Conservation (phyloP, 2,329 filamentous ascomycete species). For the Cladosporium sp. region DNA sequence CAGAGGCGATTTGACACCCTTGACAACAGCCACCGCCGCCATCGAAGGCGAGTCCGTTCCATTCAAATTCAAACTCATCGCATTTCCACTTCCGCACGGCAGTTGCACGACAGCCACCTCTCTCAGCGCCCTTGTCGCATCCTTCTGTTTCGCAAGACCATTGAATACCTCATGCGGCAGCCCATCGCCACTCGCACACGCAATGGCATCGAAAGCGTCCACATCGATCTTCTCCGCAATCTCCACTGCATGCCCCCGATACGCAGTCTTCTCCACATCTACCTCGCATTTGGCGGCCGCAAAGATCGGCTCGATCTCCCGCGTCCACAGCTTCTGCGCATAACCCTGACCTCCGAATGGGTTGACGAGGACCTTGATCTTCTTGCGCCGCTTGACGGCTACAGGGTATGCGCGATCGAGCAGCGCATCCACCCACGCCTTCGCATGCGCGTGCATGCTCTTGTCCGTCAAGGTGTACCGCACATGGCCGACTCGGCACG, state of each 20-base stretch:
- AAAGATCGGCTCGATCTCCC: constrained; percentile 75
- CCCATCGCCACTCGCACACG: constrained; percentile 89
- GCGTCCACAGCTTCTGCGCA: constrained; percentile 69
- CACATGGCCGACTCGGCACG: constrained; percentile 58
- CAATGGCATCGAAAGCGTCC: constrained; percentile 75
- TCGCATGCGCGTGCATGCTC: constrained; percentile 45
- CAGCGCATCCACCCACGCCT: constrained; percentile 61
- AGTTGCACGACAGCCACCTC: constrained; percentile 81
- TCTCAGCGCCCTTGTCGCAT: constrained; percentile 69
- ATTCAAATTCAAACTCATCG: constrained; percentile 83
- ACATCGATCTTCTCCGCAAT: constrained; percentile 73
- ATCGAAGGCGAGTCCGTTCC: constrained; percentile 72
- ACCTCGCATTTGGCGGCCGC: constrained; percentile 73
- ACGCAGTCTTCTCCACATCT: constrained; percentile 67
- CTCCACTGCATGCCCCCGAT: constrained; percentile 72
- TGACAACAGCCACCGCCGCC: constrained; percentile 79
- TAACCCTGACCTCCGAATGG: constrained; percentile 81
- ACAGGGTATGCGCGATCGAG: constrained; percentile 66
- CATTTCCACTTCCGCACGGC: constrained; percentile 91
- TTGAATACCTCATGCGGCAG: constrained; percentile 94
- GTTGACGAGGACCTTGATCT: constrained; percentile 86
- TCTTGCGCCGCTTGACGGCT: constrained; percentile 61
- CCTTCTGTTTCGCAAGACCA: constrained; percentile 70
- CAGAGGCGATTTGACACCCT: constrained; percentile 77
- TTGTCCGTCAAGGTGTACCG: constrained; percentile 56